These are phyloP conservation scores for Zygoascus tannicola DNA, from an alignment of 805 yeast genomes.

Conservation along the genomic window DNA sequence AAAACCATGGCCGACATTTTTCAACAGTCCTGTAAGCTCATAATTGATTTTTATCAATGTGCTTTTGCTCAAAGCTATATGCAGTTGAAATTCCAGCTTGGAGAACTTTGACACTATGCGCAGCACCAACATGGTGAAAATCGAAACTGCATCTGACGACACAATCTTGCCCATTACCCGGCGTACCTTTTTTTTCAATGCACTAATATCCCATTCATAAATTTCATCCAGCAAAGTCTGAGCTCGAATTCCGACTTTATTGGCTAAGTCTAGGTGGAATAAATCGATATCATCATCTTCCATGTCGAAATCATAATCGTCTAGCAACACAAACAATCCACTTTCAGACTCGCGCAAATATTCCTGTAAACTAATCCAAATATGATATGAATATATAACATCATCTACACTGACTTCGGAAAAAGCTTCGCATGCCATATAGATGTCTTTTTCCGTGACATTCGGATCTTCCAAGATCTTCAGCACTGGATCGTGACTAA, in stretches of 20 bases:
- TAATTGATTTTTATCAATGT: conserved; percentile 25
- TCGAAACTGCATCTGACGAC: conserved; percentile 22
- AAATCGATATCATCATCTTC: conserved; percentile 18
- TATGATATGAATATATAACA: conserved; percentile 17
- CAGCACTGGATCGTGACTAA: conserved; percentile 19
- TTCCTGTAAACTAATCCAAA: conserved; percentile 15
- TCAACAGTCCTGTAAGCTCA: conserved; percentile 20
- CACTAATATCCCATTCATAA: conserved; percentile 22
- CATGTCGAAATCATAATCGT: conserved; percentile 21
- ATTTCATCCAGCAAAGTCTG: conserved; percentile 18
- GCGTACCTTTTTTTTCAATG: conserved; percentile 21
- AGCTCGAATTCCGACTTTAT: conserved; percentile 18
- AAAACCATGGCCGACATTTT: conserved; percentile 3
- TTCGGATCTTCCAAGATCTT: conserved; percentile 7
- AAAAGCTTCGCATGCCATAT: conserved; percentile 11
- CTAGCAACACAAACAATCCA: conserved; percentile 23
- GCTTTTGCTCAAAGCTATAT: conserved; percentile 24
- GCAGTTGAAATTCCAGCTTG: conserved; percentile 22
- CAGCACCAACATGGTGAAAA: conserved; percentile 24
- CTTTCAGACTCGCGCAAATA: conserved; percentile 22
- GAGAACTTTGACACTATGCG: conserved; percentile 20
- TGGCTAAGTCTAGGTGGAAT: conserved; percentile 23
- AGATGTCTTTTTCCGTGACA: conserved; percentile 11
- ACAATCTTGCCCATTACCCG: conserved; percentile 5
- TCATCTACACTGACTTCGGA: conserved; percentile 15